Evolutionary conservation across 2,329 filamentous ascomycete species (phyloP).

Genomic region (Exophiala dermatitidis): DNA sequence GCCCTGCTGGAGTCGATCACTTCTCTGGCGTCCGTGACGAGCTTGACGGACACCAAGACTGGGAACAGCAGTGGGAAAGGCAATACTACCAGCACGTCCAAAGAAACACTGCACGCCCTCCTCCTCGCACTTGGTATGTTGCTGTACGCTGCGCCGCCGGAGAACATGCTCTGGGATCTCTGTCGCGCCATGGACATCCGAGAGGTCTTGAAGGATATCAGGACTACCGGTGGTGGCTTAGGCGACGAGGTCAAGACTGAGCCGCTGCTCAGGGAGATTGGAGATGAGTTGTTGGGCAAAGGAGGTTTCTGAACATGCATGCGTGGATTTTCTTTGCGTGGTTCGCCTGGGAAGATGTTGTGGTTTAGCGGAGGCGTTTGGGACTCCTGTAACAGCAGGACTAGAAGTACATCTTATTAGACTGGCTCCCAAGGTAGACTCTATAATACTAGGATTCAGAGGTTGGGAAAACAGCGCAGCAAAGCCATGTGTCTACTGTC

Average conservation of each 20-base stretch:
- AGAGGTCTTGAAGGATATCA: slow-evolving; percentile 45
- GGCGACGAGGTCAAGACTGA: slow-evolving; percentile 51
- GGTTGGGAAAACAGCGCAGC: too few relatives aligned
- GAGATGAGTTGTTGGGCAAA: slow-evolving; percentile 39
- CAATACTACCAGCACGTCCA: slow-evolving; percentile 9
- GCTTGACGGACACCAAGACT: not conserved
- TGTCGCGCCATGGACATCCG: slow-evolving; percentile 68
- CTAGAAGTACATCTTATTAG: too few relatives aligned
- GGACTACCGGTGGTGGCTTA: slow-evolving; percentile 26
- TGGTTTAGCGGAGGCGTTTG: not conserved
- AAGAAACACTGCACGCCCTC: slow-evolving; percentile 69
- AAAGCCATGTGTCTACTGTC: too few relatives aligned
- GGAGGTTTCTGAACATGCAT: slow-evolving; percentile 24
- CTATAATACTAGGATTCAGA: not conserved
- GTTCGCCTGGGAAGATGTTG: not conserved
- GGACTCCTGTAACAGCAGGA: not conserved
- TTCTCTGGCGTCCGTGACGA: slow-evolving; percentile 2
- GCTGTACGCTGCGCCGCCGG: slow-evolving; percentile 58
- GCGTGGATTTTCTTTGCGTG: too few relatives aligned
- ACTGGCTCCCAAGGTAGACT: not conserved
- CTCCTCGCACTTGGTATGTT: slow-evolving; percentile 69
- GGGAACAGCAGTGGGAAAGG: not conserved
- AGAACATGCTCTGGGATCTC: slow-evolving; percentile 71
- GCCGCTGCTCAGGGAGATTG: slow-evolving; percentile 49
- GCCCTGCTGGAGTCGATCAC: slow-evolving; percentile 54